Base-by-base conservation (phyloP, 2,329 filamentous ascomycete species). In the Juglanconis sp. region DNA sequence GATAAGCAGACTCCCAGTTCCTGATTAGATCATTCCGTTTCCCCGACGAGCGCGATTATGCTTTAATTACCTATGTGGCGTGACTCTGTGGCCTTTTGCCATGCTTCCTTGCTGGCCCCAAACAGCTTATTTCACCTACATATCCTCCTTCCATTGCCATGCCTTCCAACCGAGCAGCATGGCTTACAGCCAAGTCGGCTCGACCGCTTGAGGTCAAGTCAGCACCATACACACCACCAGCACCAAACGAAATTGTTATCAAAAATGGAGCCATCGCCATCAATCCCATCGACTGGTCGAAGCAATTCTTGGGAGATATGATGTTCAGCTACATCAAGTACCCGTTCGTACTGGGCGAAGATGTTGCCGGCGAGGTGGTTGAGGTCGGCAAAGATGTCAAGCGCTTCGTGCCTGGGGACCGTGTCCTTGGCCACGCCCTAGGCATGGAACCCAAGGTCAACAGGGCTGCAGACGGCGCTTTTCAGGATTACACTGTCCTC, bases 291-390 rank as follows among this genome's bases (percentile, higher is more conserved):
- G 70, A 73, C 59, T 62, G 57, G 36, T 57, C 71, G 11, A 46
- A n/a, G 17, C 42, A 15, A 24, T n/a, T 46, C 15, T 8, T 59
- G 24, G 72, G 69, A 35, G 60, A 74, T 50, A 42, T 63, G 24
- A 40, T 65, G 10, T 58, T 63, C 8, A 65, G 72, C 52, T 59
- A 74, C 32, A 57, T 75, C 63, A 70, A 65, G 8, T 74, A 70
- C 46, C 74, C 74, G 3, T 66, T 61, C 6, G 64, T 76, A 31
- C 62, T 74, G 17, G 74, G 74, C n/a, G 60, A 55, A 35, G 74
- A 70, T 62, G 68, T 69, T 46, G 68, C 74, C n/a, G 73, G 75
- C 15, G 67, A 68, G 44, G 69, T 76, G 3, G 65, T 70, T 34
- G 67, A 70, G 47, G 65, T 75, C 30, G 73, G 73, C 15, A 34